These are phyloP conservation scores for Salvia rosmarinus DNA, from an alignment of 257 asterid genomes.

Conservation along the genomic window DNA sequence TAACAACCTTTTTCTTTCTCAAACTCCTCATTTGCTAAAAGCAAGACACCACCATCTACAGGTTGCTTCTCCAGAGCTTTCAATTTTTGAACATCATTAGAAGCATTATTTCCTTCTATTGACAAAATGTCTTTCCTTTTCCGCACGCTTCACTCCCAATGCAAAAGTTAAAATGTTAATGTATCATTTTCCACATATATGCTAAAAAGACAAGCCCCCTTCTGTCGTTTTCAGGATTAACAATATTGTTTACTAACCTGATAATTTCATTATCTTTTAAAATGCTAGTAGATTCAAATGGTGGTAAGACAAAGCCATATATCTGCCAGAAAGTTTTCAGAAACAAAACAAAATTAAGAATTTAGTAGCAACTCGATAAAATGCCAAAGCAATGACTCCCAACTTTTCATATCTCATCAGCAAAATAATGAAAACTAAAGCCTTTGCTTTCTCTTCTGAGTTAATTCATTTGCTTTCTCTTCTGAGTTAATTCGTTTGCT, in stretches of 20 bases:
- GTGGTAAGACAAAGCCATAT: constrained; percentile 78
- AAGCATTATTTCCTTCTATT: constrained; percentile 50
- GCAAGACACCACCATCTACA: constrained; percentile 48
- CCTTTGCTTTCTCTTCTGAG: neutral
- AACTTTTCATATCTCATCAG: neutral
- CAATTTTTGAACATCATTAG: constrained; percentile 42
- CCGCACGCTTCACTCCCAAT: constrained; percentile 54
- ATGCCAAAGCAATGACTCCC: constrained; percentile 1
- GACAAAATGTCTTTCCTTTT: constrained; percentile 52
- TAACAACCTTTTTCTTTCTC: constrained; percentile 67
- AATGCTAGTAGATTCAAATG: constrained; percentile 70
- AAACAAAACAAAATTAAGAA: neutral
- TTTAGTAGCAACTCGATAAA: neutral
- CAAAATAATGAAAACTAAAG: constrained; percentile 5
- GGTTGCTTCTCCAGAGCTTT: constrained; percentile 53
- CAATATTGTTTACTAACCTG: constrained; percentile 52
- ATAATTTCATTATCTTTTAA: constrained; percentile 70
- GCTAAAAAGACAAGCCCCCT: constrained; percentile 7
- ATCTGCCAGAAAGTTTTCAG: constrained; percentile 55
- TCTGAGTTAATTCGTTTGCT: neutral
- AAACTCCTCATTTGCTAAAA: constrained; percentile 76
- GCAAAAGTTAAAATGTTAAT: constrained; percentile 15
- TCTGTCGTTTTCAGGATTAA: neutral
- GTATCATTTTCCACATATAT: constrained; percentile 18
- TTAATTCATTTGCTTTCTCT: neutral